Percentiles rank a stretch among this genome's conserved stretches.
Conservation (phyloP, 106 monocot genomes). For the Gastrodia elata region DNA sequence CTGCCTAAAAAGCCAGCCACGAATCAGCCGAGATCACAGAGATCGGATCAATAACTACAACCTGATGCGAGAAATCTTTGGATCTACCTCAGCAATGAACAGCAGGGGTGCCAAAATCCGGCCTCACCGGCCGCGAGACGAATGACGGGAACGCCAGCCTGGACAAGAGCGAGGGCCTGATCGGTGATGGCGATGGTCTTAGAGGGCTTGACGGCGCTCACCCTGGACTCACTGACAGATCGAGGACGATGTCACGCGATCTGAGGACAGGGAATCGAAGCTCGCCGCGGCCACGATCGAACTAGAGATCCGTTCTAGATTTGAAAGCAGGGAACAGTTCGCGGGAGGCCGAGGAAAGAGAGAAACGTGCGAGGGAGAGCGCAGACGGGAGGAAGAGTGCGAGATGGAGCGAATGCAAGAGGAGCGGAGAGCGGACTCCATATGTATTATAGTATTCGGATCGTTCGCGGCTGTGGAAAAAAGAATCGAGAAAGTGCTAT, state of each 20-base stretch:
- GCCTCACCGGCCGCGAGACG: slow-evolving; percentile 86
- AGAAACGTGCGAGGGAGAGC: no score
- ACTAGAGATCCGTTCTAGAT: background rate
- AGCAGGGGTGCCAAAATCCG: slow-evolving; percentile 76
- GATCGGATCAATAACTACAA: background rate
- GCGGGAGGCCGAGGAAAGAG: background rate
- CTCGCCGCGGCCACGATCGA: background rate
- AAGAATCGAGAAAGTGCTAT: background rate
- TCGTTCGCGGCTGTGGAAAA: background rate
- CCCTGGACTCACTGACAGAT: slow-evolving; percentile 70
- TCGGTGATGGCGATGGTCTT: slow-evolving; percentile 97
- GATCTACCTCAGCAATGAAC: slow-evolving; percentile 59
- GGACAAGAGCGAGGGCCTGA: slow-evolving; percentile 78
- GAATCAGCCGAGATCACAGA: background rate
- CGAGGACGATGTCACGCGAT: slow-evolving; percentile 22
- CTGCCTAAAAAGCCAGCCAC: slow-evolving; percentile 44
- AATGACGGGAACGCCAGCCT: slow-evolving; percentile 83
- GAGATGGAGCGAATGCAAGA: background rate
- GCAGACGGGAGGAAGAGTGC: background rate
- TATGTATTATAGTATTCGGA: background rate
- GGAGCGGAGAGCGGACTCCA: background rate
- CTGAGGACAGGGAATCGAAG: background rate
- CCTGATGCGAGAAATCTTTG: background rate
- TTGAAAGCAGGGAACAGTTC: background rate
- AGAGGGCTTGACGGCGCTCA: slow-evolving; percentile 73